Conservation (phyloP, 2,329 filamentous ascomycete genomes). For the Fusarium buharicum region DNA sequence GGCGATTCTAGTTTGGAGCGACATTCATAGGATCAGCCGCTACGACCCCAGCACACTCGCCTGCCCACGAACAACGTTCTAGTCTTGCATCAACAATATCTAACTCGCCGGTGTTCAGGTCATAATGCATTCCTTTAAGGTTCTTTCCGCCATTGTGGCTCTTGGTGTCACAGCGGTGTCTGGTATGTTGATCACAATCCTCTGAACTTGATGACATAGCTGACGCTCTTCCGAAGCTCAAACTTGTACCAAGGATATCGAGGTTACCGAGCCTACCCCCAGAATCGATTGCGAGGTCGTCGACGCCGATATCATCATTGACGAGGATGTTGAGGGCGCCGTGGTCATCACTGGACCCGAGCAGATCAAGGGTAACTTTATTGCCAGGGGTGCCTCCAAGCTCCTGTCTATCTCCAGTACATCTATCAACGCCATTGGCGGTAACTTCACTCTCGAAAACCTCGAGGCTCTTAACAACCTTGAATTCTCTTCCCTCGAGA, state of each 20-base stretch:
- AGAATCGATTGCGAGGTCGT: constrained; percentile 75
- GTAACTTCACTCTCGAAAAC: constrained; percentile 74
- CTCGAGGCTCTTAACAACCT: constrained; percentile 76
- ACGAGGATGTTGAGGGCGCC: constrained; percentile 62
- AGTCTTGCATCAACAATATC: constrained; percentile 11
- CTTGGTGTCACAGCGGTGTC: constrained; percentile 54
- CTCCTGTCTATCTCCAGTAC: constrained; percentile 72
- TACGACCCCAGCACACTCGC: not conserved
- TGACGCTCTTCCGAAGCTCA: constrained; percentile 45
- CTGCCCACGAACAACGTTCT: not conserved
- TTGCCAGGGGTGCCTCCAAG: constrained; percentile 67
- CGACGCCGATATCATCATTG: constrained; percentile 74
- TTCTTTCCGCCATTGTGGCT: constrained; percentile 59
- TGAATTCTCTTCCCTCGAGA: constrained; percentile 70
- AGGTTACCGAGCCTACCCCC: constrained; percentile 70
- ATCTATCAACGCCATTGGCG: constrained; percentile 72
- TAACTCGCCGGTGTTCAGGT: constrained; percentile 42
- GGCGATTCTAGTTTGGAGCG: constrained; percentile 19
- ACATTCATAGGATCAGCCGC: constrained; percentile 26
- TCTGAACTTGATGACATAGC: not conserved
- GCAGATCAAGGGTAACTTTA: constrained; percentile 66
- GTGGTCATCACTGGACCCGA: constrained; percentile 71
- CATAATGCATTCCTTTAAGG: constrained; percentile 60
- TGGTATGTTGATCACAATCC: constrained; percentile 50
- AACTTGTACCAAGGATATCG: constrained; percentile 64